Base-by-base conservation (phyloP, 2,329 filamentous ascomycete genomes). In the Fusarium devonianum region DNA sequence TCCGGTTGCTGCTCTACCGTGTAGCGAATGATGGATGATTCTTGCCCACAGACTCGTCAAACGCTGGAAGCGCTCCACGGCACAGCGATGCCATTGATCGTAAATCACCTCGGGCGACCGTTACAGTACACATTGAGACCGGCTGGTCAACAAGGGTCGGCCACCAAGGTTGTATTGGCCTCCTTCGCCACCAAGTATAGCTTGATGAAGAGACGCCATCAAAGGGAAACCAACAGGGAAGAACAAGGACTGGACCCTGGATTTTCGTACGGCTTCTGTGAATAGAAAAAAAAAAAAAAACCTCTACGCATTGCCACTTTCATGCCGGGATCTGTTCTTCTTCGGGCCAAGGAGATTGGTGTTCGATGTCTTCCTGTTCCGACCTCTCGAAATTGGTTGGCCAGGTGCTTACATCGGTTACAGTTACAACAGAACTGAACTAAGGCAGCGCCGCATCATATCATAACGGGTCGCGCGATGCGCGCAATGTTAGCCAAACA, bases 21-120 rank as follows among this genome's bases (percentile, higher is more conserved):
- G 30, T 47, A 13, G 26, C 46, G 16, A 32, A 44, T 19, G 16
- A 29, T 37, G 29, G 42, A 51, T n/a, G n/a, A n/a, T n/a, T n/a
- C 14, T 14, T 56, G 33, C 12, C 18, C 29, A 49, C 53, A 41
- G 36, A 22, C 32, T 49, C 46, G 56, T 60, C 47, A 58, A 49
- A 58, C 53, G 42, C 56, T 56, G 38, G 53, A 64, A 58, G 52
- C 56, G 50, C 48, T 45, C 35, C 25, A 40, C 38, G 49, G 47
- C 23, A 37, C 47, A 59, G 62, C 65, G 62, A 65, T 60, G 62
- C 59, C 59, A 64, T 65, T 19, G 60, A 46, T 50, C 39, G 23
- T 49, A 46, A 43, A 45, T n/a, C n/a, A n/a, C n/a, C n/a, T n/a
- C n/a, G n/a, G 60, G 62, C 62, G 53, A 60, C 51, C 42, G 56